These are phyloP conservation scores for Mycena floridula DNA, from an alignment of 768 basidiomycete genomes.

Conservation along the genomic window DNA sequence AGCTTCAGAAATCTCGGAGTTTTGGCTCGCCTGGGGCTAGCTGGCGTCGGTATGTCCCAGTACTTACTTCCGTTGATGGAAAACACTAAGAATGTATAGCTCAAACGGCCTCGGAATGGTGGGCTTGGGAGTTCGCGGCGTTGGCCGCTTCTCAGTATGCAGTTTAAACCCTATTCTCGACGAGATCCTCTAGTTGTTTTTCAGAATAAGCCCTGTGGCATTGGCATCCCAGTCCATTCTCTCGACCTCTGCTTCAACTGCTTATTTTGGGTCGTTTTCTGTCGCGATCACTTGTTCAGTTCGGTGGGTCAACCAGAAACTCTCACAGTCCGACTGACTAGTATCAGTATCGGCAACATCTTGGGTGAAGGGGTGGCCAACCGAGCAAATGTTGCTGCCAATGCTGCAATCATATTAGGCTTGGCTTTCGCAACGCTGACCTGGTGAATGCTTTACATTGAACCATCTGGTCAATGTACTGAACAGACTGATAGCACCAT, in stretches of 20 bases:
- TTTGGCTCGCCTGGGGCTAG: conserved; percentile 70
- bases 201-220: conserved; percentile 69
- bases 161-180: too few species aligned
- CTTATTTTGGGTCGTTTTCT: too few species aligned
- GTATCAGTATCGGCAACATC: conserved; percentile 74
- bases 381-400: conserved; percentile 66
- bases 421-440: conserved; percentile 58
- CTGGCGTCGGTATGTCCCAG: too few species aligned
- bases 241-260: conserved; percentile 64
- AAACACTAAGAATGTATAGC: too few species aligned
- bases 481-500: too few species aligned
- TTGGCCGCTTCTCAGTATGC: conserved; percentile 47
- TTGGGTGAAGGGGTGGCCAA: conserved; percentile 73
- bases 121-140: conserved; percentile 89
- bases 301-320: too few species aligned
- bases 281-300: too few species aligned
- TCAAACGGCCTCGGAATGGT: conserved; percentile 91
- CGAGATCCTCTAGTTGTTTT: too few species aligned
- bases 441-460: too few species aligned
- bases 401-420: conserved; percentile 60
- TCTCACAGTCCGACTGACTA: not conserved
- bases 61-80: too few species aligned
- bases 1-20: conserved; percentile 68
- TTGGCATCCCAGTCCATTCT: conserved; percentile 90
- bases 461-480: too few species aligned